Base-by-base conservation (phyloP, 345 rosid species). In the Schrenkiella parvula region DNA sequence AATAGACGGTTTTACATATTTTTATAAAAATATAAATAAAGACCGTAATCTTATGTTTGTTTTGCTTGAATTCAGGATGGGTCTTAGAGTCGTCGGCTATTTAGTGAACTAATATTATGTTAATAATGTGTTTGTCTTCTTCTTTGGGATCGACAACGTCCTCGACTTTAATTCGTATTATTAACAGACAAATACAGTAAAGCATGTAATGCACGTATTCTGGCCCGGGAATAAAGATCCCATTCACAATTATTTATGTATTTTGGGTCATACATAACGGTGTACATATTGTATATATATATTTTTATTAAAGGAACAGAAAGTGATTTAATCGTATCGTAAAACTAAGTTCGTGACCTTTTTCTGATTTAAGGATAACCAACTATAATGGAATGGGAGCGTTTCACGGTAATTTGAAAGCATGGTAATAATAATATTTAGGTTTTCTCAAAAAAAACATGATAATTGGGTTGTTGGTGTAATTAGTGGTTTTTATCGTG, bases 131-230 rank as follows among this genome's bases (percentile, higher is more conserved):
- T 46, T 25, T 46, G 0, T 29, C 41, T 1, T 18, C 41, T 2
- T 29, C 7, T 19, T 60, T 38, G 68, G 42, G 75, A 50, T 71
- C 68, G 68, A 25, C 68, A 3, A 47, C 37, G 19, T 70, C 57
- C 15, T 52, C 18, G 18, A 51, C 43, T 21, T 51, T 6, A 29
- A 62, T 22, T 72, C 18, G 25, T 41, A 19, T 21, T 13, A 19
- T 61, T 4, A 63, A 21, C 55, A 62, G 25, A 63, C 15, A 42
- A 21, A 63, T 63, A 62, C 54, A 62, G 13, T 26, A 72, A 72
- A 72, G 47, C 70, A 72, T 72, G 64, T 15, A 32, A 52, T 54
- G 37, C 76, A 63, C 70, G 76, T 63, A 52, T 52, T 52, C 29
- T 56, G 44, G 70, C 0, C 35, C 9, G 17, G 61, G 53, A 19